Conservation (phyloP, 2,329 filamentous ascomycete genomes). For the Phaeosphaeria sp. region DNA sequence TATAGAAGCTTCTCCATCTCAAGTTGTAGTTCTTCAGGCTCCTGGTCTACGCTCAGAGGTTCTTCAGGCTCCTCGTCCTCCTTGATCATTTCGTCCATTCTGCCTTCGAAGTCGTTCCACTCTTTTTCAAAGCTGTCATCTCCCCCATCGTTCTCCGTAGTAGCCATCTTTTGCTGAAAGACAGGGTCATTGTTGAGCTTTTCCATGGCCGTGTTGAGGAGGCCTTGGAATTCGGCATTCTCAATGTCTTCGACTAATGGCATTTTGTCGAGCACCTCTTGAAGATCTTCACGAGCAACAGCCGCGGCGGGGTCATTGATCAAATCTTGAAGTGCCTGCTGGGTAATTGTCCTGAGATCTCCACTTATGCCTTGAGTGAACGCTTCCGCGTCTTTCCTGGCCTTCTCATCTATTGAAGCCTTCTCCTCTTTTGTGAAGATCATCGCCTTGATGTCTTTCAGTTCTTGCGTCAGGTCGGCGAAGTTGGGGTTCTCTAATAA, state of each 20-base stretch:
- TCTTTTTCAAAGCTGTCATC: conserved; percentile 15
- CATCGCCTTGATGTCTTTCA: conserved; percentile 33
- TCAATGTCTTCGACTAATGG: conserved; percentile 26
- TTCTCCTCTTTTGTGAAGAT: conserved; percentile 28
- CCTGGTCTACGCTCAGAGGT: conserved; percentile 12
- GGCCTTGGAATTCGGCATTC: conserved; percentile 26
- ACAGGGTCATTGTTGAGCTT: conserved; percentile 29
- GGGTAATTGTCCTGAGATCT: conserved; percentile 21
- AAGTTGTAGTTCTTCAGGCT: conserved; percentile 25
- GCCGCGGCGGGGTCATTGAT: conserved; percentile 38
- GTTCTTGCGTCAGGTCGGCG: conserved; percentile 32
- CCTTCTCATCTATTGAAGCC: conserved; percentile 17
- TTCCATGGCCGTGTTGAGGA: conserved; percentile 26
- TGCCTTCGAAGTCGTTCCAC: conserved; percentile 16
- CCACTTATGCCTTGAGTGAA: conserved; percentile 5
- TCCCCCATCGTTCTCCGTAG: conserved; percentile 11
- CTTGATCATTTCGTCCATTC: conserved; percentile 15
- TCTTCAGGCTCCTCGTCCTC: conserved; percentile 10
- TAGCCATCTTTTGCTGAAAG: conserved; percentile 29
- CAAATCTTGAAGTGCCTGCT: conserved; percentile 31
- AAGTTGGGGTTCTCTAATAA: conserved; percentile 40
- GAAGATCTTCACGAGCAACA: conserved; percentile 27
- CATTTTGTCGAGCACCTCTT: conserved; percentile 31
- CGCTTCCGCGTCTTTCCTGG: not conserved
- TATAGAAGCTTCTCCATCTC: conserved; percentile 25